Percentiles rank a stretch among this genome's conserved stretches.
Evolutionary conservation across 192 early-diverging fungal genomes (phyloP).

Genomic region (Chytriomyces hyalinus): DNA sequence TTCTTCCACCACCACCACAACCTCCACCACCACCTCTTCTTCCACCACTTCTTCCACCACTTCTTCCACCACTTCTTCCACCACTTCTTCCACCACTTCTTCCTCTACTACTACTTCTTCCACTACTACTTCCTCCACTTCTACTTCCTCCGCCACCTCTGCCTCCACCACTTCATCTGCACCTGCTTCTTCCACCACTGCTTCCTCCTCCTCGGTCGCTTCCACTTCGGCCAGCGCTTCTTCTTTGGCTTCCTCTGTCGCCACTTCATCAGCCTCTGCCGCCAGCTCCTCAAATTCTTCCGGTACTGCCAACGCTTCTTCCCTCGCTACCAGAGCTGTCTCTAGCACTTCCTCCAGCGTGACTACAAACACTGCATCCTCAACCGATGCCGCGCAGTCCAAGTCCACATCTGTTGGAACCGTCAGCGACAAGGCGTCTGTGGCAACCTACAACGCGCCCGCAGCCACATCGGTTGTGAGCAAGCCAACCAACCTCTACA

Average conservation of each 20-base stretch:
- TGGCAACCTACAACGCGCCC: too few relatives aligned
- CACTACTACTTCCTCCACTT: neutral
- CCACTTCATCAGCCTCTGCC: too few relatives aligned
- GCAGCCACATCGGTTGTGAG: too few relatives aligned
- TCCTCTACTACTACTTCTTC: neutral
- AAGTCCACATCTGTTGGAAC: too few relatives aligned
- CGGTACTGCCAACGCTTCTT: neutral
- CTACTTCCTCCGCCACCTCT: conserved; percentile 1
- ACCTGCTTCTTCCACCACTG: neutral
- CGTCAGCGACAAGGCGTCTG: too few relatives aligned
- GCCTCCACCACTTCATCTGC: neutral
- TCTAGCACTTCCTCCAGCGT: neutral
- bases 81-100: neutral
- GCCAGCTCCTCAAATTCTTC: too few relatives aligned
- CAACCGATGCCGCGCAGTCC: too few relatives aligned
- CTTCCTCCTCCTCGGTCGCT: neutral
- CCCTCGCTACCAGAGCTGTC: neutral
- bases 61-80: neutral
- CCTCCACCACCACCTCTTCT: neutral
- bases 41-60: neutral
- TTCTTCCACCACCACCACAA: neutral
- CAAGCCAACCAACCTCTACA: too few relatives aligned
- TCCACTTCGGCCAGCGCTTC: neutral
- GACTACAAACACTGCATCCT: neutral
- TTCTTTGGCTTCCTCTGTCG: neutral